Base-by-base conservation (phyloP, 169 alveolate species). In the Perkinsus marinus region DNA sequence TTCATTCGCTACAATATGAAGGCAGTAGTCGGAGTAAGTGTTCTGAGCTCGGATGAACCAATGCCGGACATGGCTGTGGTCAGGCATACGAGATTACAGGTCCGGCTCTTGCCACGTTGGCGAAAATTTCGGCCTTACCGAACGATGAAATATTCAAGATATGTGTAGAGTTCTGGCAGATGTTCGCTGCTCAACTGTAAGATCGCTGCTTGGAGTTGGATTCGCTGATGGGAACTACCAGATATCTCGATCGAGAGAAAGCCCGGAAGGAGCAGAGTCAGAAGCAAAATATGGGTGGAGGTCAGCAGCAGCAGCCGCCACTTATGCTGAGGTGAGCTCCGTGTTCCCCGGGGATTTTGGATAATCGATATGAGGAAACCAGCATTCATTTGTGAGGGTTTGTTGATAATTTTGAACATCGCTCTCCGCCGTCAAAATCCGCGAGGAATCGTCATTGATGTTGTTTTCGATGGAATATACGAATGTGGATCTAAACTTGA, bases 111-210 rank as follows among this genome's bases (percentile, higher is more conserved):
- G 79, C 79, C 26, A 26, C 79, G 3, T 57, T 57, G 90, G 95
- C 95, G 16, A 93, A 95, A 90, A 94, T 96, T 41, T 91, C 95
- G 37, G 91, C 91, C 90, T 94, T 96, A 39, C 97, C 95, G 92
- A 98, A 97, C 95, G 99, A 99, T 89, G 99, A 98, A 90, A 97
- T 99, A 26, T 99, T 98, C 94, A 98, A 98, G 92, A 98, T 98
- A 26, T 98, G 99, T 89, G 94, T 97, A 79, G 99, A 98, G 92
- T 98, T 97, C 95, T 99, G 99, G 99, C 98, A 97, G 90, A 94
- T 95, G 79, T 97, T 99, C 93, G 96, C 99, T 0, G 96, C 79
- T 57, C 79, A 95, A 68, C 93, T 95, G 41, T 92, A 57, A 57
- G 79, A 16, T 57, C 7, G 7, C 37, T 13, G 7, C 34, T 57